Evolutionary conservation across 2,329 filamentous ascomycete species (phyloP), one percentile per base, ranked within the genome.

Genomic region (Phialocephala sp.): DNA sequence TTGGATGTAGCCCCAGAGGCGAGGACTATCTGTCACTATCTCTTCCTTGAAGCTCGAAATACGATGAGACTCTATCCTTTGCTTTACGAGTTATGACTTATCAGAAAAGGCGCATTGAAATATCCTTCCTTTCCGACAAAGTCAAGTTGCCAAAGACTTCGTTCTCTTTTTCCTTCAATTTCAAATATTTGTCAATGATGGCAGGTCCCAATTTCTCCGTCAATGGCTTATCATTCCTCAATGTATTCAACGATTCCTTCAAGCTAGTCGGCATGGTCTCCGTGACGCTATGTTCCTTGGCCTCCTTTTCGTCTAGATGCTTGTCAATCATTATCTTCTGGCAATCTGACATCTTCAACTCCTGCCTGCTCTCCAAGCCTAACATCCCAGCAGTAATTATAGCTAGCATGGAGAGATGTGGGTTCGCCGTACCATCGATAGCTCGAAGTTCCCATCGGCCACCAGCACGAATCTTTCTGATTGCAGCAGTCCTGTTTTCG

Each of bases 371-470:
- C 1, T 74, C 71, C 1, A 91, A 68, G 0, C 90, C 90, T 1
- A 82, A 68, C 0, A 85, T 76, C 0, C 90, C 91, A 0, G 85
- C 85, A 0, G 81, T 82, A 0, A 92, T 73, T 0, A 92, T 73
- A 0, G 85, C 88, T 0, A 84, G 82, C 24, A 91, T 75, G 0
- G 85, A 89, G 1, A 95, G 77, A 73, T 94, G 95, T 60, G 88
- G 85, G 73, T 95, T 95, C 1, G 91, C 90, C n/a, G 92, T 78
- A 0, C 91, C 91, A 72, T 95, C 92, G 20, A 94, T 74, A 64
- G 84, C 87, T 74, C 92, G 89, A 20, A 95, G 71, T 77, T 95
- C 92, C 90, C 91, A 95, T 72, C 91, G 88, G 20, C 86, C 45
- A 18, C 15, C 87, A 6, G 77, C 79, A 2, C 80, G 80, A 57